Evolutionary conservation across 441 rosid genomes (phyloP).

Genomic region (Arabidopsis lyrata): DNA sequence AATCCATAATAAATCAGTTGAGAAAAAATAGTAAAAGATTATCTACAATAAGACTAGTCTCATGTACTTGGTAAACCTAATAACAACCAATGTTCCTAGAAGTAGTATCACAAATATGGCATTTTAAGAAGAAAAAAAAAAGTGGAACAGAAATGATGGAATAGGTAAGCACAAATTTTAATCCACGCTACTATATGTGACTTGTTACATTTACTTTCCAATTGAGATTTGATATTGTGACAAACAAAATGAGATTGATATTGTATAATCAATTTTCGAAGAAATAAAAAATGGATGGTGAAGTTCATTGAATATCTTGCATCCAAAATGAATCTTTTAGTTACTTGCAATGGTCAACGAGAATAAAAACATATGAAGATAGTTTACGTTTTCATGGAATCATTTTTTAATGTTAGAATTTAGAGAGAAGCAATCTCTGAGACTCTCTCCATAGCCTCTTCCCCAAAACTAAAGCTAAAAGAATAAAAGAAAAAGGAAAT

Average conservation of each 20-base stretch:
- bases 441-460: slow-evolving; percentile 9
- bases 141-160: background rate
- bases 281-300: background rate
- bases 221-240: too few species aligned
- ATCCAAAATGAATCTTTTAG: slow-evolving; percentile 16
- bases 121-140: too few species aligned
- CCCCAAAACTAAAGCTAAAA: slow-evolving; percentile 31
- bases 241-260: background rate
- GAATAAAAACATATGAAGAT: background rate
- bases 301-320: slow-evolving; percentile 26
- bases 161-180: too few species aligned
- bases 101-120: background rate
- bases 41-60: background rate
- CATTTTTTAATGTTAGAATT: slow-evolving; percentile 35
- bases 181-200: too few species aligned
- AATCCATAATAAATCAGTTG: background rate
- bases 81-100: background rate
- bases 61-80: background rate
- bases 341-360: slow-evolving; percentile 22
- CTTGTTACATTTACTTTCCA: too few species aligned
- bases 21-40: slow-evolving; percentile 1
- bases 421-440: slow-evolving; percentile 19
- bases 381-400: background rate
- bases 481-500: background rate
- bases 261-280: background rate